Evolutionary conservation across 129 eudicot genomes (phyloP).

Genomic region (Erigeron canadensis): DNA sequence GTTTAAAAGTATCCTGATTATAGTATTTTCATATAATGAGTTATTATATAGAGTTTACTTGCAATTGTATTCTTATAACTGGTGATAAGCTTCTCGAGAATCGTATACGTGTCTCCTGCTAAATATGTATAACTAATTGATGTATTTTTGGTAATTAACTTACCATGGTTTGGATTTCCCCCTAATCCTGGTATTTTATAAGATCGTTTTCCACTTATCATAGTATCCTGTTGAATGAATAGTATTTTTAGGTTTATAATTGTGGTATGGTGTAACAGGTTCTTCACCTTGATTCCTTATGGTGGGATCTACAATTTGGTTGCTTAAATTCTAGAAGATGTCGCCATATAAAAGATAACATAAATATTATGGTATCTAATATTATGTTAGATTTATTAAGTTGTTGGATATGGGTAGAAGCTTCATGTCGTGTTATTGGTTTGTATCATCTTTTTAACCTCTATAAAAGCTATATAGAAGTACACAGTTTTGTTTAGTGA

Average conservation of each 20-base stretch:
- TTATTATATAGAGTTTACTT: not conserved
- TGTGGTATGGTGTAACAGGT: not conserved
- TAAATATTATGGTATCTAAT: not conserved
- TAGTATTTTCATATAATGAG: too few relatives aligned
- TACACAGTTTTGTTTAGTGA: not conserved
- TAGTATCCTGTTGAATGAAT: not conserved
- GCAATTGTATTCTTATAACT: not conserved
- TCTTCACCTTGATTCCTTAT: not conserved
- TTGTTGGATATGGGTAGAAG: not conserved
- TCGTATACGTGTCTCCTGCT: not conserved
- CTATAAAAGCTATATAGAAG: not conserved
- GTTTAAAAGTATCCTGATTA: too few relatives aligned
- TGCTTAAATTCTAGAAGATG: too few relatives aligned
- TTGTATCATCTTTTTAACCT: not conserved
- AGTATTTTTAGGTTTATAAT: not conserved
- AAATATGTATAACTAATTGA: not conserved
- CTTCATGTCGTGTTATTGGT: not conserved
- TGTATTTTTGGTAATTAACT: slow-evolving; percentile 5
- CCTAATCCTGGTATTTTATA: not conserved
- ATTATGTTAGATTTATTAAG: not conserved
- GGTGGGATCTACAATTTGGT: not conserved
- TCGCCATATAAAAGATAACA: too few relatives aligned
- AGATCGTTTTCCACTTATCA: not conserved
- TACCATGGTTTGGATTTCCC: not conserved
- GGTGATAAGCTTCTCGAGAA: not conserved